Evolutionary conservation across 2,329 filamentous ascomycete species (phyloP).

Genomic region (Trichoderma guizhouense): DNA sequence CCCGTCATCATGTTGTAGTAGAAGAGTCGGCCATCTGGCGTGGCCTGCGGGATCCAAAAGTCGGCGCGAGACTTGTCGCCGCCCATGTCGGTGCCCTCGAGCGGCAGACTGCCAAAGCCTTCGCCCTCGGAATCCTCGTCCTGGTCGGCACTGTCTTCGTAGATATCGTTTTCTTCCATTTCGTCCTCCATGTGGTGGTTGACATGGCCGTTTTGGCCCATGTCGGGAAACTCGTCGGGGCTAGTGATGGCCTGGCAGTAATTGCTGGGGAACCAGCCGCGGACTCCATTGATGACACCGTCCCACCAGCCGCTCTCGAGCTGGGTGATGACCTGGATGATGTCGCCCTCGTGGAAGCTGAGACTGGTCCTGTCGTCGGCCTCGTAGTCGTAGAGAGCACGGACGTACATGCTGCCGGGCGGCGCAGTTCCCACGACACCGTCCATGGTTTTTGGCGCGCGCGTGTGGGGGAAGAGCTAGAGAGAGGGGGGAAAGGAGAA

Average conservation of each 20-base stretch:
- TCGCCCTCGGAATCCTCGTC: slow-evolving; percentile 62
- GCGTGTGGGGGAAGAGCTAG: slow-evolving; percentile 18
- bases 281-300: slow-evolving; percentile 91
- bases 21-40: slow-evolving; percentile 85
- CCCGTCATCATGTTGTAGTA: slow-evolving; percentile 99
- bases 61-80: slow-evolving; percentile 78
- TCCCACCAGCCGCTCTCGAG: slow-evolving; percentile 99
- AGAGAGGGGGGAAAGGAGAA: slow-evolving; percentile 20
- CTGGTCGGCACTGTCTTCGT: slow-evolving; percentile 66
- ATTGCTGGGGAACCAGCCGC: slow-evolving; percentile 99
- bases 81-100: slow-evolving; percentile 60
- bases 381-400: slow-evolving; percentile 95
- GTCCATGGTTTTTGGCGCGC: slow-evolving; percentile 48
- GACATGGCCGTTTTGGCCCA: slow-evolving; percentile 51
- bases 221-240: slow-evolving; percentile 67
- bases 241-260: slow-evolving; percentile 87
- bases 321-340: slow-evolving; percentile 98
- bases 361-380: slow-evolving; percentile 95
- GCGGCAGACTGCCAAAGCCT: slow-evolving; percentile 58
- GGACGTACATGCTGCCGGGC: slow-evolving; percentile 78
- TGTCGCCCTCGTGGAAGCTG: slow-evolving; percentile 93
- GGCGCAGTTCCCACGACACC: slow-evolving; percentile 58
- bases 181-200: slow-evolving; percentile 60
- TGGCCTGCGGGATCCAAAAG: slow-evolving; percentile 98
- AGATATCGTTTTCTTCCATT: slow-evolving; percentile 60